phyloP scores from a whole-genome alignment of 768 basidiomycete genomes.

The Leucocoprinus sp. region DNA sequence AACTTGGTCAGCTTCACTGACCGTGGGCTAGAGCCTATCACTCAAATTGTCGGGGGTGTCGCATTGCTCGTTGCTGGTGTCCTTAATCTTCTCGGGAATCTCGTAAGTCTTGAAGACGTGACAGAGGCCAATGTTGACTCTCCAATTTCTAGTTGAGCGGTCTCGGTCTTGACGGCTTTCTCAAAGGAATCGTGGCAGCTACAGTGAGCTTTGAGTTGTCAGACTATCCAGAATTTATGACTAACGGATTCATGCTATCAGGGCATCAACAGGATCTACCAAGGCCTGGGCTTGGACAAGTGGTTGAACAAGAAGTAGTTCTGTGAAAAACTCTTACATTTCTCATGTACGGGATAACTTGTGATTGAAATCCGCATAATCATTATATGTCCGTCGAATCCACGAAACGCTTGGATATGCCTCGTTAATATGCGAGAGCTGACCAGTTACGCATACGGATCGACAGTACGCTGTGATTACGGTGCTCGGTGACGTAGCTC shows the following conservation, averaged over 20 bases:
- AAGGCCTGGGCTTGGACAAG: conserved; percentile 25
- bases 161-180: conserved; percentile 24
- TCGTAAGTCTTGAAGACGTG: conserved; percentile 9
- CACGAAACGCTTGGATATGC: too few relatives aligned
- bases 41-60: conserved; percentile 31
- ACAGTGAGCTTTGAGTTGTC: conserved; percentile 14
- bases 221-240: neutral
- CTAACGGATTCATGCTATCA: neutral
- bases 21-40: conserved; percentile 22
- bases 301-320: conserved; percentile 17
- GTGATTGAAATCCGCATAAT: too few relatives aligned
- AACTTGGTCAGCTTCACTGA: neutral
- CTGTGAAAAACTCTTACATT: neutral
- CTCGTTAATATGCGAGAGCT: too few relatives aligned
- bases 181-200: conserved; percentile 25
- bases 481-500: too few relatives aligned
- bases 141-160: conserved; percentile 18
- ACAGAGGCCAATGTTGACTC: neutral
- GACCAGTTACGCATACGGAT: too few relatives aligned
- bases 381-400: too few relatives aligned
- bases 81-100: conserved; percentile 26
- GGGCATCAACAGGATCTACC: conserved; percentile 28
- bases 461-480: too few relatives aligned
- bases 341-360: conserved; percentile 22
- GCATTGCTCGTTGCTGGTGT: conserved; percentile 27